phyloP scores from a whole-genome alignment of 1,139 yeast genomes.

The Pichia sp. region DNA sequence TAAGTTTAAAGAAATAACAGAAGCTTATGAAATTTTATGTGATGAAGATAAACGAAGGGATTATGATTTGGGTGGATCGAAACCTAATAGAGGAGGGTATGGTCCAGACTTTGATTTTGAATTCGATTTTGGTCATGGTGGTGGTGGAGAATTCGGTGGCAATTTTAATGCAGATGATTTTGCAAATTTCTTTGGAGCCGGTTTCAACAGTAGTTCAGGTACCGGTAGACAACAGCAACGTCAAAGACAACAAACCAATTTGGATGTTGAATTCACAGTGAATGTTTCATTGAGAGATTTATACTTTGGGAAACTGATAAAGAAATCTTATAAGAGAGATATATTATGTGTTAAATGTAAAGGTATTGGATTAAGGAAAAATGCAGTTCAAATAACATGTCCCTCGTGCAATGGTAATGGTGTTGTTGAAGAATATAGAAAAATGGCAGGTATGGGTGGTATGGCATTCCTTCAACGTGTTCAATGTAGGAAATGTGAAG shows the following conservation, averaged over 20 bases:
- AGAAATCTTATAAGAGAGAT: conserved; percentile 68
- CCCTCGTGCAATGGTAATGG: conserved; percentile 73
- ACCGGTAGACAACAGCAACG: conserved; percentile 5
- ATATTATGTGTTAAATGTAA: conserved; percentile 63
- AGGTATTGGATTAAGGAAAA: conserved; percentile 66
- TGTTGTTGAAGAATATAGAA: conserved; percentile 46
- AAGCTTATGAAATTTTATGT: conserved; percentile 82
- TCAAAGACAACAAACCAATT: not conserved
- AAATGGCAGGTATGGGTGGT: conserved; percentile 62
- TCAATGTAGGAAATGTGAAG: conserved; percentile 65
- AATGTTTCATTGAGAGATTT: conserved; percentile 68
- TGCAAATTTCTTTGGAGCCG: conserved; percentile 55
- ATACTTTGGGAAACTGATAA: conserved; percentile 74
- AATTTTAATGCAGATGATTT: conserved; percentile 59
- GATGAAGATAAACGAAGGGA: conserved; percentile 82
- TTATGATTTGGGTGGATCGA: conserved; percentile 58
- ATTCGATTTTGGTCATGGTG: conserved; percentile 8
- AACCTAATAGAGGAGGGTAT: conserved; percentile 2
- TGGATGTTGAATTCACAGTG: conserved; percentile 60
- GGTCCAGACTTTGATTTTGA: conserved; percentile 14
- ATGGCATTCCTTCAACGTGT: conserved; percentile 58
- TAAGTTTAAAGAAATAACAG: conserved; percentile 86
- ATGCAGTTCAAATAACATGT: conserved; percentile 51
- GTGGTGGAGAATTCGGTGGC: conserved; percentile 17
- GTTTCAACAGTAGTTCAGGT: conserved; percentile 30